Conservation (phyloP, 495 filamentous ascomycete genomes). For the Gamarada debralockiae region DNA sequence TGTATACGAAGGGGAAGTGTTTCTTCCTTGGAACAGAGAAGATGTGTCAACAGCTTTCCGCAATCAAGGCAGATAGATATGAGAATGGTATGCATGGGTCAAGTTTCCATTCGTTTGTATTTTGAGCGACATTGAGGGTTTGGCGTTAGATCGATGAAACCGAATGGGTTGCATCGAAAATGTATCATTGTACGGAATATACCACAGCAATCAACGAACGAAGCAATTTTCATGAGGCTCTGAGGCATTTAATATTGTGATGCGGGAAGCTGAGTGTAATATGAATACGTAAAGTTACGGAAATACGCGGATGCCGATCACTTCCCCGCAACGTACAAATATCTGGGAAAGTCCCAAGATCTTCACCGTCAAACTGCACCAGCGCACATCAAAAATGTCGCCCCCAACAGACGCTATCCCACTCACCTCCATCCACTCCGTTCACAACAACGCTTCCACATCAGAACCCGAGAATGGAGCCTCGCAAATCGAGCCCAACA, state of each 20-base stretch:
- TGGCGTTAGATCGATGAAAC: neutral
- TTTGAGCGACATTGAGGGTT: neutral
- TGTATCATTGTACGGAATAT: neutral
- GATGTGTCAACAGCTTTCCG: slow-evolving; percentile 50
- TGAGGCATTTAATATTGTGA: neutral
- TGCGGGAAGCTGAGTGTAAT: slow-evolving; percentile 2
- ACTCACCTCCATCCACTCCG: neutral
- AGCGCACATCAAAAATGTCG: no score
- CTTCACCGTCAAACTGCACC: no score
- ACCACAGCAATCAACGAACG: neutral
- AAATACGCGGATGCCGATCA: slow-evolving; percentile 9
- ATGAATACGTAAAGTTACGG: slow-evolving; percentile 1
- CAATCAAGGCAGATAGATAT: slow-evolving; percentile 4
- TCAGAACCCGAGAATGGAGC: neutral
- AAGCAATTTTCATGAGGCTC: neutral
- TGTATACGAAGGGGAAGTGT: slow-evolving; percentile 51
- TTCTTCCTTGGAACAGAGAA: slow-evolving; percentile 50
- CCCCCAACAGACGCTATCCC: no score
- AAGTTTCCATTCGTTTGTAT: slow-evolving; percentile 9
- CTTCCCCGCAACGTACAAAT: neutral
- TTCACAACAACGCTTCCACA: neutral
- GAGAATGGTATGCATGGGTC: neutral
- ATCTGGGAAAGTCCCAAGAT: neutral
- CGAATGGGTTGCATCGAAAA: neutral
- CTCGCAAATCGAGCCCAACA: neutral